A percentile compares a stretch with the other conserved stretches of the same genome.
Evolutionary conservation across 2,329 filamentous ascomycete genomes (phyloP).

Genomic region (Colletotrichum noveboracense): DNA sequence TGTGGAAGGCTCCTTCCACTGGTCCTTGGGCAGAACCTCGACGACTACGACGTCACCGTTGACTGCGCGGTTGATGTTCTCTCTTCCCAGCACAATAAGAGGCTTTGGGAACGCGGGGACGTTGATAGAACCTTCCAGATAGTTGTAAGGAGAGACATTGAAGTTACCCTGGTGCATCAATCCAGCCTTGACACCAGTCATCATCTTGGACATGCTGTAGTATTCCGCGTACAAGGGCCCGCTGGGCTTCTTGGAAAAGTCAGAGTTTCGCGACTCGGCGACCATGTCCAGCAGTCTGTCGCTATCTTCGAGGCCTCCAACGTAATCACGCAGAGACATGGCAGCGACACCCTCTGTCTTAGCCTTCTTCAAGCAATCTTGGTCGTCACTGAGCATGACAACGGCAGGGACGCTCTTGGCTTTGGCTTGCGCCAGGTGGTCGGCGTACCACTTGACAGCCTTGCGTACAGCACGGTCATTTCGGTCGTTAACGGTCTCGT

Average conservation of each 20-base stretch:
- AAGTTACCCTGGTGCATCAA: constrained; percentile 93
- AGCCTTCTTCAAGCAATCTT: constrained; percentile 83
- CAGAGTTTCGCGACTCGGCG: constrained; percentile 75
- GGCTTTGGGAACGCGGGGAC: constrained; percentile 90
- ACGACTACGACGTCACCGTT: constrained; percentile 93
- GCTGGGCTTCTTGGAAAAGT: constrained; percentile 64
- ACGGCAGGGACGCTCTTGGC: constrained; percentile 72
- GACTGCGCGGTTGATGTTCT: constrained; percentile 94
- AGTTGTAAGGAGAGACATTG: constrained; percentile 97
- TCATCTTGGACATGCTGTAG: constrained; percentile 86
- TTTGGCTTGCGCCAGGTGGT: constrained; percentile 75
- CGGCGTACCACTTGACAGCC: constrained; percentile 88
- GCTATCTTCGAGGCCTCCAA: constrained; percentile 81
- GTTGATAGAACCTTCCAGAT: constrained; percentile 90
- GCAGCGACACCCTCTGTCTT: constrained; percentile 76
- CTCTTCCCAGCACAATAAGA: constrained; percentile 85
- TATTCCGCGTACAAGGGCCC: constrained; percentile 89
- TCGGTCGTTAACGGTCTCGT: constrained; percentile 93
- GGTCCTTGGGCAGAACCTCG: constrained; percentile 89
- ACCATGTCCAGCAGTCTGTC: constrained; percentile 94
- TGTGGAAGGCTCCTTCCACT: constrained; percentile 95
- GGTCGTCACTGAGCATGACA: constrained; percentile 94
- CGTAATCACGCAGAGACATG: constrained; percentile 75
- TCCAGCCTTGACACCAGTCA: constrained; percentile 89
- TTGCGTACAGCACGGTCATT: constrained; percentile 91